Evolutionary conservation across 2,329 filamentous ascomycete species (phyloP), one percentile per base, ranked within the genome.

Genomic region (Pseudogymnoascus sp.): DNA sequence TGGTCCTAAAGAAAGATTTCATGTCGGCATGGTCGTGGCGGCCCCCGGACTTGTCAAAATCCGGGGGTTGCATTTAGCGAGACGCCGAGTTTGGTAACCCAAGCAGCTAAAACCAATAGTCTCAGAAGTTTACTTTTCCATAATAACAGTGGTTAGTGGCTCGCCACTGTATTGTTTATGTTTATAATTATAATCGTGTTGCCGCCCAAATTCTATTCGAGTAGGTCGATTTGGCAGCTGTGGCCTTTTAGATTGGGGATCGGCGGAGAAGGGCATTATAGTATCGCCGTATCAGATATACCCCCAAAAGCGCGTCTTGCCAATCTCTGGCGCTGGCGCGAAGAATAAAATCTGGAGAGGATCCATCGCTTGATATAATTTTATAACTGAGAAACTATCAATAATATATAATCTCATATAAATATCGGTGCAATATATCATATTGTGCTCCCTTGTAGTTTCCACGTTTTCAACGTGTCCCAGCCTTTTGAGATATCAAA

Each of bases 401-500:
- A 15, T 33, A 19, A 13, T 19, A 57, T 33, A 33, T 21, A 33
- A 57, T 15, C 17, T 8, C 10, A 21, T 21, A 57, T 33, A 33
- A 33, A 33, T 33, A 19, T 13, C 50, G 2, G 11, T 57, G 28
- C 6, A 8, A 33, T 17, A 33, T 33, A 33, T 57, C 17, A 19
- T 57, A 57, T 19, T 33, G 26, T 57, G 26, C n/a, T 7, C 28
- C 50, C 50, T 57, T 57, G 28, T 17, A 11, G n/a, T 33, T 33
- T 57, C 28, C 28, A 57, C 28, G 50, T 57, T 57, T 57, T 21
- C 47, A 57, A 57, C n/a, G 28, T 33, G 50, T 57, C 50, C 50
- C 50, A 57, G 50, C 50, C 50, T 57, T 57, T 57, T 33, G 47
- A 53, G 47, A 31, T 53, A 31, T 53, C 47, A 33, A 57, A 33